A percentile compares a stretch with the other conserved stretches of the same genome.
Evolutionary conservation across 2,329 filamentous ascomycete species (phyloP).

Genomic region (Neurospora sp.): DNA sequence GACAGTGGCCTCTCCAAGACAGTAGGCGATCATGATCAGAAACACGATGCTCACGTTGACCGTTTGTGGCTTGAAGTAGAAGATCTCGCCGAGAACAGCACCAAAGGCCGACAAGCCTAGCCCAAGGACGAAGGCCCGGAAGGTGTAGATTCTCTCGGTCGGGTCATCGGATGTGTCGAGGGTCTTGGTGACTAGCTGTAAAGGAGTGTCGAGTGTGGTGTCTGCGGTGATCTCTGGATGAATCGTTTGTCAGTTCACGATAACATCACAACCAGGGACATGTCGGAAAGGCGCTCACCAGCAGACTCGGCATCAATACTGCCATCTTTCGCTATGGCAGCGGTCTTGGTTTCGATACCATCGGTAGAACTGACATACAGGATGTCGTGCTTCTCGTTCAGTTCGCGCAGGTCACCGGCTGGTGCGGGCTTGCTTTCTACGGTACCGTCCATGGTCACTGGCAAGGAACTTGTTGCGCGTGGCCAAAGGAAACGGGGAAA

Average conservation of each 20-base stretch:
- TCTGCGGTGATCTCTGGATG: background rate
- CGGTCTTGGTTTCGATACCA: background rate
- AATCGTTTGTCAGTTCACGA: background rate
- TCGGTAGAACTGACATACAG: background rate
- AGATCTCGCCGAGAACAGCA: constrained; percentile 5
- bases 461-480: background rate
- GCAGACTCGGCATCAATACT: background rate
- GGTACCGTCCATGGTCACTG: background rate
- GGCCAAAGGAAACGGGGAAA: background rate
- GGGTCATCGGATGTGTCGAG: constrained; percentile 12
- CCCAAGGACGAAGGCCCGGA: constrained; percentile 11
- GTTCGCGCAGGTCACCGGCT: background rate
- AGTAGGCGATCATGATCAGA: constrained; percentile 4
- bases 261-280: background rate
- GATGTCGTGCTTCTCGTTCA: background rate
- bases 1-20: constrained; percentile 1
- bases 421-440: background rate
- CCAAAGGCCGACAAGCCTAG: constrained; percentile 3
- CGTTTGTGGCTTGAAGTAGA: constrained; percentile 7
- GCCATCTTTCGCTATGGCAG: background rate
- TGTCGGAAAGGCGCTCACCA: background rate
- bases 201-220: background rate
- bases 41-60: constrained; percentile 3
- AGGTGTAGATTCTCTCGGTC: constrained; percentile 9
- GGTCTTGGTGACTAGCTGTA: constrained; percentile 6